A percentile compares a stretch with the other conserved stretches of the same genome.
phyloP scores from a whole-genome alignment of 2,329 filamentous ascomycete genomes.

The Neodidymelliopsis sp. region DNA sequence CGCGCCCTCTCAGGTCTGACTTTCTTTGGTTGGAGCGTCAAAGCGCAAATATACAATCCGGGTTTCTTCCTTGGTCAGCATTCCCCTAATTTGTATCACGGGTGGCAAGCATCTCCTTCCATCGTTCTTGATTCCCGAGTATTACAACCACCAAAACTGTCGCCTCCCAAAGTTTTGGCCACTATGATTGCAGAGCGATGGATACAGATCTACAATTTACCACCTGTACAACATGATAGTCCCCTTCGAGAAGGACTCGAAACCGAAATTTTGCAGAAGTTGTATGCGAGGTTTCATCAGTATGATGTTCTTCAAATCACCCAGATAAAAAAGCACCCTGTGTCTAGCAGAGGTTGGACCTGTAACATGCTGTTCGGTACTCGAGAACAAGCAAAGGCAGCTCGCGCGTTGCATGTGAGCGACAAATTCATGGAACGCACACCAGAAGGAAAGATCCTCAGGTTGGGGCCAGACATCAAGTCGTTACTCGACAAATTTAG shows the following conservation, averaged over 20 bases:
- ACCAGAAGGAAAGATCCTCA: neutral
- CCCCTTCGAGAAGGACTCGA: no score
- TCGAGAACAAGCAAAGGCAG: neutral
- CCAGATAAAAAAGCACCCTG: neutral
- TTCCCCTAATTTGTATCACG: neutral
- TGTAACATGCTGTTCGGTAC: conserved; percentile 1
- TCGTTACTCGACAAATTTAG: neutral
- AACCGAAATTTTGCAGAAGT: neutral
- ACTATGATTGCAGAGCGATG: neutral
- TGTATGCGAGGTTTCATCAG: conserved; percentile 2
- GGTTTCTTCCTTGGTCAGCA: no score
- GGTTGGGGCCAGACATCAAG: neutral
- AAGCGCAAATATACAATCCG: neutral
- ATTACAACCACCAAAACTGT: neutral
- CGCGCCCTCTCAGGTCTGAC: neutral
- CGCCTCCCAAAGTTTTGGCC: neutral
- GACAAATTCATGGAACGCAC: neutral
- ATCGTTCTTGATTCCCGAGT: neutral
- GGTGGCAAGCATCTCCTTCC: conserved; percentile 8
- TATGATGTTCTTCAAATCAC: conserved; percentile 7
- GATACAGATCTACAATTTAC: neutral
- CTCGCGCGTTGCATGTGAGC: neutral
- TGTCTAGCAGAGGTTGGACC: neutral
- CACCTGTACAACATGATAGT: no score
- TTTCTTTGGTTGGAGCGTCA: neutral